A percentile compares a stretch with the other conserved stretches of the same genome.
phyloP scores from a whole-genome alignment of 257 asterid species.

The Primulina huaijiensis region DNA sequence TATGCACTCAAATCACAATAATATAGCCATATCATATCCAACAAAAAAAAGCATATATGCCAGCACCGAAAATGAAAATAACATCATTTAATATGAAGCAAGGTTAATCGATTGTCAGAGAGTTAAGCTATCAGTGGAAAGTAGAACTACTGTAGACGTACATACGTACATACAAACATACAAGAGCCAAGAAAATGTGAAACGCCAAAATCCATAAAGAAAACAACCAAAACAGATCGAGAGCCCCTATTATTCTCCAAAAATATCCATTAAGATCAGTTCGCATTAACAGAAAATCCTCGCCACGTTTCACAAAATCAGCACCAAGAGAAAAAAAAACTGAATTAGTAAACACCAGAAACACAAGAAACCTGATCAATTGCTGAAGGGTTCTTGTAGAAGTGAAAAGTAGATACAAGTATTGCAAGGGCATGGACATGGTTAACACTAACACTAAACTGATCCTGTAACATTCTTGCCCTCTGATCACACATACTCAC shows the following conservation, averaged over 20 bases:
- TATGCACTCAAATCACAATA: not conserved
- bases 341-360: not conserved
- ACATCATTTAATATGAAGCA: not conserved
- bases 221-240: not conserved
- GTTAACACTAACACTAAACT: constrained; percentile 83
- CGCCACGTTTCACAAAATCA: not conserved
- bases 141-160: not conserved
- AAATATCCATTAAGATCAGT: not conserved
- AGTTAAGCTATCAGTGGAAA: not conserved
- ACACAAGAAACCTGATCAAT: constrained; percentile 71
- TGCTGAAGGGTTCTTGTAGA: constrained; percentile 81
- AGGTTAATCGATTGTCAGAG: no score
- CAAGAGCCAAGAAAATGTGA: not conserved
- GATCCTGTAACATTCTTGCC: constrained; percentile 96
- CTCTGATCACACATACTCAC: constrained; percentile 92
- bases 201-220: not conserved
- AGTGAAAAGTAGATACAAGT: constrained; percentile 84
- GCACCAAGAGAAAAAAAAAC: constrained; percentile 15
- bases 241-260: not conserved
- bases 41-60: not conserved
- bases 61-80: not conserved
- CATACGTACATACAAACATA: not conserved
- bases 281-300: not conserved
- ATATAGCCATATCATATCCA: not conserved
- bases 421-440: constrained; percentile 96